Evolutionary conservation across 257 asterid genomes (phyloP).

Genomic region (Fraxinus americana): DNA sequence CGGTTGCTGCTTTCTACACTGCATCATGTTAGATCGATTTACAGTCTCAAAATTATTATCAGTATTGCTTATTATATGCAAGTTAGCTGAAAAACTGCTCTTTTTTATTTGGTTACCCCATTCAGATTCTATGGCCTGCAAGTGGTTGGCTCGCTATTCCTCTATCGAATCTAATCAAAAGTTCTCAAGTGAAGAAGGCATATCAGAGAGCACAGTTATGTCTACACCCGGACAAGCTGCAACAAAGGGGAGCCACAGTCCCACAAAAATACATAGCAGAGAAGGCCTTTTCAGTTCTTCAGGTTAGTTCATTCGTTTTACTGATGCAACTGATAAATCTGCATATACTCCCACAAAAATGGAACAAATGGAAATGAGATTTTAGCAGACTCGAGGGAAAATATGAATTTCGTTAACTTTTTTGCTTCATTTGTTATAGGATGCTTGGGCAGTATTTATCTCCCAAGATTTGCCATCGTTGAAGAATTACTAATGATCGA

Average conservation of each 20-base stretch:
- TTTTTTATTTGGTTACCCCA: not conserved
- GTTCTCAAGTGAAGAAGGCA: constrained; percentile 66
- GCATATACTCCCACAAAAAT: not conserved
- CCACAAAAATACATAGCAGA: constrained; percentile 65
- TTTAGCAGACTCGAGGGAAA: not conserved
- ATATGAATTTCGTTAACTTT: not conserved
- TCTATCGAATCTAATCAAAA: constrained; percentile 42
- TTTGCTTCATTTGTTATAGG: constrained; percentile 40
- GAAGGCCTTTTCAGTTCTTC: constrained; percentile 61
- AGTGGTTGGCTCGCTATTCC: constrained; percentile 65
- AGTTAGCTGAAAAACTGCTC: not conserved
- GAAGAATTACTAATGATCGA: constrained; percentile 3
- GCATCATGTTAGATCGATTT: constrained; percentile 57
- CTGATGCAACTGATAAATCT: not conserved
- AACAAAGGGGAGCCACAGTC: constrained; percentile 71
- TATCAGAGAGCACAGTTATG: constrained; percentile 78
- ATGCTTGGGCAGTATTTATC: constrained; percentile 68
- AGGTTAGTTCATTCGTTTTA: constrained; percentile 41
- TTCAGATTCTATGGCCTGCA: constrained; percentile 68
- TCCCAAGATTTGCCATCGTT: constrained; percentile 39
- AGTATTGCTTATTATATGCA: not conserved
- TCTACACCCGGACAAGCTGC: constrained; percentile 85
- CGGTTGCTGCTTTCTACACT: constrained; percentile 68
- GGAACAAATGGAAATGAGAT: not conserved
- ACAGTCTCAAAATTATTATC: not conserved